Base-by-base conservation (phyloP, 768 basidiomycete species). In the Pleurotus eryngii region DNA sequence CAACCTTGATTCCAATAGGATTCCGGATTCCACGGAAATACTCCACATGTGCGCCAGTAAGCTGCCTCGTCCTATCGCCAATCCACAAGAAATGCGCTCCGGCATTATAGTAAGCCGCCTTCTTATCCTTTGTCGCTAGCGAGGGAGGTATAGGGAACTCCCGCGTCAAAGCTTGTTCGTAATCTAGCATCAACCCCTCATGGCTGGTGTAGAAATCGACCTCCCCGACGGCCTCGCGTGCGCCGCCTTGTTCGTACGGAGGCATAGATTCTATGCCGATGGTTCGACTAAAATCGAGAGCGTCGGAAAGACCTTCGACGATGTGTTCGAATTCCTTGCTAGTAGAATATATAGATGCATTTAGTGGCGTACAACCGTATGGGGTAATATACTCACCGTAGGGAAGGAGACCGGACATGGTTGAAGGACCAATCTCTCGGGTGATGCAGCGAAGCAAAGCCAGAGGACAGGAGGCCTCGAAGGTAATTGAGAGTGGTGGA, bases 81-180 rank as follows among this genome's bases (percentile, higher is more conserved):
- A 99, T 92, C 96, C 96, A 99, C 49, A 98, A 71, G 73, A 97
- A 96, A 69, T 95, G 95, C 6, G 93, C 91, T 2, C 92, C 92
- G 14, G 91, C 90, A 68, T 98, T 96, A 73, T 96, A 98, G 68
- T 80, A 82, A 38, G 80, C 84, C 45, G 70, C 76, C 5, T 57
- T 24, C n/a, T 51, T 27, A 14, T 24, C 35, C 9, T 54, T 51
- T 3, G 53, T 58, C 15, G 57, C 61, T 37, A 61, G 49, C 5
- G 69, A 64, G 24, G 64, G 60, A 20, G 73, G 77, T 0, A 80
- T 49, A 4, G 85, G 73, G 57, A 87, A 80, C 57, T 77, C 73
- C 30, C 95, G 85, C 1, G 97, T 98, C 55, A 98, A 78, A 1
- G 94, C 90, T 68, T 94, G 83, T 71, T 99, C 97, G 67, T 92